These are phyloP conservation scores for Arabidopsis thaliana DNA, from an alignment of 345 rosid genomes.

Conservation along the genomic window TAIR10.1 NC_003076.8:24940501-24941000, in stretches of 20 bases:
- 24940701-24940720: not conserved
- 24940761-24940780: slow-evolving; percentile 90
- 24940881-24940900: slow-evolving; percentile 77
- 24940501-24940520: slow-evolving; percentile 45
- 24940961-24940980: slow-evolving; percentile 73
- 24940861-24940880: slow-evolving; percentile 78
- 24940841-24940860: slow-evolving; percentile 90
- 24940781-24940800: slow-evolving; percentile 72
- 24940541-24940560: slow-evolving; percentile 94
- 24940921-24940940: slow-evolving; percentile 72
- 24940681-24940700: not conserved
- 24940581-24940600: slow-evolving; percentile 75
- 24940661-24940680: not conserved
- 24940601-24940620: slow-evolving; percentile 84
- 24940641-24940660: slow-evolving; percentile 92
- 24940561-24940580: slow-evolving; percentile 58
- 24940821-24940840: slow-evolving; percentile 89
- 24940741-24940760: slow-evolving; percentile 42
- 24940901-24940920: slow-evolving; percentile 87
- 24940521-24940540: slow-evolving; percentile 74
- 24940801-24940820: slow-evolving; percentile 84
- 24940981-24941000: slow-evolving; percentile 74
- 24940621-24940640: slow-evolving; percentile 75
- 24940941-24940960: slow-evolving; percentile 69
- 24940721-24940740: not conserved